Percentiles rank a stretch among this genome's conserved stretches.
Conservation (phyloP, 257 asterid species). For the Solanum tarijense region DNA sequence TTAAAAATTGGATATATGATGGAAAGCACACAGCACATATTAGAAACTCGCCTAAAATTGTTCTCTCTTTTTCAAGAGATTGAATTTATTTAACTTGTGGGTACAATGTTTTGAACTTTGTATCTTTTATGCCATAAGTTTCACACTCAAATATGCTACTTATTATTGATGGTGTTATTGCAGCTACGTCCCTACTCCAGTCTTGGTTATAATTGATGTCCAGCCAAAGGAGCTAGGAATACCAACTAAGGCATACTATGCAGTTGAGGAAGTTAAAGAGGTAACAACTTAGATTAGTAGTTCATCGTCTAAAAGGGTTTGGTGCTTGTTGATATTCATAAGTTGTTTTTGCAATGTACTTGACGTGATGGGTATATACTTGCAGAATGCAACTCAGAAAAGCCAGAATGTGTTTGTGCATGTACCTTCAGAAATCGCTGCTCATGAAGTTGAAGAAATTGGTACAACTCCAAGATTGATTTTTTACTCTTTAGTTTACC, state of each 20-base stretch:
- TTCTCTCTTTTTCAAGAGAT: not conserved
- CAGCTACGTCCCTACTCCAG: slow-evolving; percentile 88
- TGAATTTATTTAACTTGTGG: not conserved
- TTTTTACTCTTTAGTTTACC: not conserved
- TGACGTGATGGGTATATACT: slow-evolving; percentile 3
- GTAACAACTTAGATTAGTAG: slow-evolving; percentile 11
- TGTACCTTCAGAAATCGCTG: slow-evolving; percentile 93
- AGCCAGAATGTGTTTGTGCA: slow-evolving; percentile 97
- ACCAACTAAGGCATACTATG: slow-evolving; percentile 92
- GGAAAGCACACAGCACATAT: not conserved
- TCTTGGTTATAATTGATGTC: slow-evolving; percentile 82
- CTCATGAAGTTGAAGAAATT: slow-evolving; percentile 97
- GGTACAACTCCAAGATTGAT: slow-evolving; percentile 25
- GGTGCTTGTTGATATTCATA: not conserved
- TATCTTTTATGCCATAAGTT: not conserved
- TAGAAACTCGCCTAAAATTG: not conserved
- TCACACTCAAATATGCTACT: not conserved
- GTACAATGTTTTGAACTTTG: not conserved
- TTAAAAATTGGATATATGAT: not conserved
- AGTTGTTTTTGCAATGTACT: not conserved
- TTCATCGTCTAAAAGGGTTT: not conserved
- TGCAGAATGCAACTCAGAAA: slow-evolving; percentile 92
- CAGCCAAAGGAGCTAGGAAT: slow-evolving; percentile 89
- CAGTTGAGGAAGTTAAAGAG: slow-evolving; percentile 97
- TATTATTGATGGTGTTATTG: slow-evolving; percentile 9